phyloP scores from a whole-genome alignment of 768 basidiomycete species.

The Trametes cinnabarina region DNA sequence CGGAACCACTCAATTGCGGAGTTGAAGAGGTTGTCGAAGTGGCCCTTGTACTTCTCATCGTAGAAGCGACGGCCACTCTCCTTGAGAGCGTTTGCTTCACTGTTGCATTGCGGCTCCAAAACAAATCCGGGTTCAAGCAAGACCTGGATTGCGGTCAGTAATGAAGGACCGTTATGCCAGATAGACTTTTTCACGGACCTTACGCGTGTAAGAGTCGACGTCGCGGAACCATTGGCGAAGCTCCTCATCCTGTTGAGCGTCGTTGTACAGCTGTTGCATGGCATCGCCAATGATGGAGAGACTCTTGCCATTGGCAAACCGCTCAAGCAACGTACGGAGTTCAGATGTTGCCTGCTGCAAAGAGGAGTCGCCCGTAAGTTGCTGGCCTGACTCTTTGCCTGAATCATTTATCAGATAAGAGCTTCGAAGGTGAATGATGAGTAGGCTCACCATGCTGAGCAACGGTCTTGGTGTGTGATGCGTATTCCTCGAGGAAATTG shows the following conservation, averaged over 20 bases:
- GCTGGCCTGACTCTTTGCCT: conserved; percentile 20
- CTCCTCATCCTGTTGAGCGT: conserved; percentile 70
- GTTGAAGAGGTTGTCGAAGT: conserved; percentile 81
- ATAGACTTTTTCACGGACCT: conserved; percentile 36
- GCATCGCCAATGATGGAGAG: conserved; percentile 70
- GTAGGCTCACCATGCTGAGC: conserved; percentile 16
- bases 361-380: conserved; percentile 44
- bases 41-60: conserved; percentile 65
- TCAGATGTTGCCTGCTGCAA: conserved; percentile 58
- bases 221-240: conserved; percentile 71
- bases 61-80: conserved; percentile 79
- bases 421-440: too few relatives aligned
- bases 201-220: conserved; percentile 64
- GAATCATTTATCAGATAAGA: too few relatives aligned
- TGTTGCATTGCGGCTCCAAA: conserved; percentile 72
- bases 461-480: conserved; percentile 33
- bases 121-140: conserved; percentile 84
- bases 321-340: conserved; percentile 81
- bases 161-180: not conserved
- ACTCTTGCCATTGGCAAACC: conserved; percentile 77
- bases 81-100: conserved; percentile 58
- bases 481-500: conserved; percentile 60
- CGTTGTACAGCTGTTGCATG: conserved; percentile 66
- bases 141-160: conserved; percentile 36
- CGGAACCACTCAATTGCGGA: conserved; percentile 75